These are phyloP conservation scores for Populus nigra DNA, from an alignment of 345 rosid genomes.

Conservation along the genomic window DNA sequence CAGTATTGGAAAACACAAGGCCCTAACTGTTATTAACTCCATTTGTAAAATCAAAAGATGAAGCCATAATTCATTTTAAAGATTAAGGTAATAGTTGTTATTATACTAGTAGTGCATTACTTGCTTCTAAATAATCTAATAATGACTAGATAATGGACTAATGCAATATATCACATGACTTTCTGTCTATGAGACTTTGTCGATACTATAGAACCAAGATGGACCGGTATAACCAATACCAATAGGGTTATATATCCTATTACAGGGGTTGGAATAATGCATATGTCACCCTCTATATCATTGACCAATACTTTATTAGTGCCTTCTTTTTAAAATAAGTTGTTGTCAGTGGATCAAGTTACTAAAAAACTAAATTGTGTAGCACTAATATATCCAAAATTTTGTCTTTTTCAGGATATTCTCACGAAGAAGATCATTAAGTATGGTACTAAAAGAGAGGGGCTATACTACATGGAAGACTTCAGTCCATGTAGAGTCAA, in stretches of 20 bases:
- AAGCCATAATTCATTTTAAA: too few relatives aligned
- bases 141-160: background rate
- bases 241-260: background rate
- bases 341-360: background rate
- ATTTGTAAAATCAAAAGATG: too few relatives aligned
- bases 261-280: background rate
- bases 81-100: too few relatives aligned
- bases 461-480: background rate
- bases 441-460: background rate
- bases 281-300: background rate
- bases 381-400: background rate
- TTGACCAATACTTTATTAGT: background rate
- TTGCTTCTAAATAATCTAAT: too few relatives aligned
- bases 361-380: background rate
- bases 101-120: too few relatives aligned
- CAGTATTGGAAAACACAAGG: background rate
- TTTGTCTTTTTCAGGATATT: background rate
- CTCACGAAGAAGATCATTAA: too few relatives aligned
- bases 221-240: background rate
- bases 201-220: background rate
- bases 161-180: background rate
- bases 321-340: background rate
- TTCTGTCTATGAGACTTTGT: background rate
- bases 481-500: background rate
- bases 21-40: background rate